Percentiles rank a stretch among this genome's conserved stretches.
phyloP scores from a whole-genome alignment of 2,329 filamentous ascomycete genomes.

The Epichloe coenophiala region DNA sequence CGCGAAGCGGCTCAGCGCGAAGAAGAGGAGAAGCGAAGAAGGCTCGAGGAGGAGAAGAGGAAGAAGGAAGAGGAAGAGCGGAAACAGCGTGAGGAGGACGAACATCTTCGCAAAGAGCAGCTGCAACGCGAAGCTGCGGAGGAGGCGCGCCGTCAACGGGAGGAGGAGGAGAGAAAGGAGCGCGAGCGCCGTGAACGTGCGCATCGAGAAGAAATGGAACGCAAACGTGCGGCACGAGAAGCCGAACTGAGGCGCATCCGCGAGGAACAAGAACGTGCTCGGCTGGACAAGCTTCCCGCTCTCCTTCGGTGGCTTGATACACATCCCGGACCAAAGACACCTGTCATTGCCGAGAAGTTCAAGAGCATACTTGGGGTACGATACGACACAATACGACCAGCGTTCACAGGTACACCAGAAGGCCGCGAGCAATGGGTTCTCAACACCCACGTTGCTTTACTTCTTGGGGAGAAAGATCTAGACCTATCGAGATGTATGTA shows the following conservation, averaged over 20 bases:
- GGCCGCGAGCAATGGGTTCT: slow-evolving; percentile 55
- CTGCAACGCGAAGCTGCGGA: slow-evolving; percentile 34
- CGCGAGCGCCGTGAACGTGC: slow-evolving; percentile 32
- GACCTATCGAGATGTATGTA: slow-evolving; percentile 41
- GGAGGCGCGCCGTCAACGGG: slow-evolving; percentile 34
- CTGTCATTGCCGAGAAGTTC: slow-evolving; percentile 40
- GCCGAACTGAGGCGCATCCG: slow-evolving; percentile 36
- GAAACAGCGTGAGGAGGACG: slow-evolving; percentile 31
- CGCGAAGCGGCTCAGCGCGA: slow-evolving; percentile 23
- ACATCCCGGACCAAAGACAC: slow-evolving; percentile 35
- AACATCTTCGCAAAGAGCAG: slow-evolving; percentile 29
- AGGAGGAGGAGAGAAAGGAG: slow-evolving; percentile 38
- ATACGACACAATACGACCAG: slow-evolving; percentile 47
- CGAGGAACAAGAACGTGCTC: slow-evolving; percentile 40
- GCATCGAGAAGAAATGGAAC: slow-evolving; percentile 32
- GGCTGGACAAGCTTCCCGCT: slow-evolving; percentile 44
- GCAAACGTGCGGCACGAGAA: slow-evolving; percentile 35
- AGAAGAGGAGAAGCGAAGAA: slow-evolving; percentile 22
- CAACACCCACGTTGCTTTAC: slow-evolving; percentile 49
- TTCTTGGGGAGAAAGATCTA: slow-evolving; percentile 52
- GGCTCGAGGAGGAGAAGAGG: slow-evolving; percentile 26
- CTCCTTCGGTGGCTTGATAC: slow-evolving; percentile 47
- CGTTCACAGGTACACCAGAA: slow-evolving; percentile 35
- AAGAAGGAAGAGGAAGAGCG: slow-evolving; percentile 24
- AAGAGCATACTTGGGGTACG: slow-evolving; percentile 45